Evolutionary conservation across 176 grass and related monocot genomes (phyloP), one percentile per base, ranked within the genome.

Genomic region (Ananas comosus): DNA sequence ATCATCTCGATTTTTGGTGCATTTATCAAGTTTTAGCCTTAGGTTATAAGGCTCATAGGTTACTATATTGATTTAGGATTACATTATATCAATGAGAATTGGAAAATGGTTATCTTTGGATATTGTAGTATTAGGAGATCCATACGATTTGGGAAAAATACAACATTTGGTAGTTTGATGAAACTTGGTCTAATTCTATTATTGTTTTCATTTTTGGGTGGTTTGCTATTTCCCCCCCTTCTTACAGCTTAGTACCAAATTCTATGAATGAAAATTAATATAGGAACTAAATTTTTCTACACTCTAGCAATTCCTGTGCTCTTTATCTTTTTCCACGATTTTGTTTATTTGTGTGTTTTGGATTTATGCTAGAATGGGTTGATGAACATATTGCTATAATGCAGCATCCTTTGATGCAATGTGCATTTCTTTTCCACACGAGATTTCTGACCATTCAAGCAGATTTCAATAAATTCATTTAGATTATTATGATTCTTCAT

Each of bases 361-460:
- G 16, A 19, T 9, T 18, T 61, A 61, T 61, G 56, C 56, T 61
- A 61, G n/a, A 61, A 61, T 61, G 56, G 56, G 21, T 2, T 61
- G 56, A 61, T 61, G 56, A 61, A 61, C 19, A n/a, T 61, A 18
- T 61, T 61, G 13, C 56, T 61, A 22, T 61, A 18, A 61, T 61
- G 54, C n/a, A 59, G 54, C n/a, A 19, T 59, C 54, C 14, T 59
- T 13, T 59, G 56, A 61, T 61, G 56, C 56, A 61, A 61, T 61
- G 56, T 22, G 56, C 56, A 61, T 61, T 61, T 21, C 13, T 61
- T 61, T 42, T 61, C 56, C 56, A 61, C 56, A 61, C 56, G 56
- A 61, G 56, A 61, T 61, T 61, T 61, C 56, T 61, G 56, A 61
- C 56, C 56, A 61, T 61, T 61, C 56, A 18, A 61, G 56, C 56